Conservation (phyloP, 305 asterid species). For the Ilex paraguariensis region DNA sequence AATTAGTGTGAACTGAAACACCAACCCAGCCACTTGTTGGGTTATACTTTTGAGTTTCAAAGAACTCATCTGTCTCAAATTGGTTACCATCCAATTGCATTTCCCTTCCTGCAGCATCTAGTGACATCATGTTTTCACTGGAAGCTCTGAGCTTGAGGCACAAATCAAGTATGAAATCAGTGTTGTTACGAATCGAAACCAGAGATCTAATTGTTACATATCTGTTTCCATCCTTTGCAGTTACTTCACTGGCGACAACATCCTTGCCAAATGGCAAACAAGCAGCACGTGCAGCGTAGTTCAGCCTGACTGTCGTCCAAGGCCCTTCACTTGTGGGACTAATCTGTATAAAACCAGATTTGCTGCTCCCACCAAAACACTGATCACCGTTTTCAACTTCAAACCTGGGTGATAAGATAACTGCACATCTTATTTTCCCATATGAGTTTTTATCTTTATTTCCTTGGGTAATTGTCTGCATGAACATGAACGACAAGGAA, state of each 20-base stretch:
- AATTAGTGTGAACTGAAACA: slow-evolving; percentile 11
- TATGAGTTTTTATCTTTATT: slow-evolving; percentile 8
- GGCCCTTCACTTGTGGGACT: slow-evolving; percentile 90
- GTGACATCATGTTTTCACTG: slow-evolving; percentile 24
- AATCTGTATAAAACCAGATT: slow-evolving; percentile 71
- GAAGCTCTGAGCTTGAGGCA: slow-evolving; percentile 54
- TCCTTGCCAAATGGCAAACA: slow-evolving; percentile 80
- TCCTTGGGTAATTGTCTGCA: slow-evolving; percentile 38
- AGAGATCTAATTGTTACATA: slow-evolving; percentile 74
- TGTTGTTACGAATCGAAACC: slow-evolving; percentile 81
- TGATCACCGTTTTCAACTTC: slow-evolving; percentile 36
- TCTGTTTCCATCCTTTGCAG: slow-evolving; percentile 64
- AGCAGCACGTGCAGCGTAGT: slow-evolving; percentile 93
- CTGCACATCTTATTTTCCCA: slow-evolving; percentile 74
- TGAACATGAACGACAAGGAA: slow-evolving; percentile 13
- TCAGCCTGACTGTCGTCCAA: slow-evolving; percentile 83
- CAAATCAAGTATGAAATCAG: slow-evolving; percentile 63
- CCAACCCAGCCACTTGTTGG: slow-evolving; percentile 61
- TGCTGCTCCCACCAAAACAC: slow-evolving; percentile 31
- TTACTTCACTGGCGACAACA: slow-evolving; percentile 94
- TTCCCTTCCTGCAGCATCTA: slow-evolving; percentile 27
- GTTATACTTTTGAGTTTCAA: slow-evolving; percentile 65
- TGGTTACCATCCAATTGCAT: slow-evolving; percentile 31
- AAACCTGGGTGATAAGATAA: slow-evolving; percentile 43
- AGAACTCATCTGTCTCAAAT: slow-evolving; percentile 53